Evolutionary conservation across 768 basidiomycete genomes (phyloP), one percentile per base, ranked within the genome.

Genomic region (Dioszegia aurantiaca): DNA sequence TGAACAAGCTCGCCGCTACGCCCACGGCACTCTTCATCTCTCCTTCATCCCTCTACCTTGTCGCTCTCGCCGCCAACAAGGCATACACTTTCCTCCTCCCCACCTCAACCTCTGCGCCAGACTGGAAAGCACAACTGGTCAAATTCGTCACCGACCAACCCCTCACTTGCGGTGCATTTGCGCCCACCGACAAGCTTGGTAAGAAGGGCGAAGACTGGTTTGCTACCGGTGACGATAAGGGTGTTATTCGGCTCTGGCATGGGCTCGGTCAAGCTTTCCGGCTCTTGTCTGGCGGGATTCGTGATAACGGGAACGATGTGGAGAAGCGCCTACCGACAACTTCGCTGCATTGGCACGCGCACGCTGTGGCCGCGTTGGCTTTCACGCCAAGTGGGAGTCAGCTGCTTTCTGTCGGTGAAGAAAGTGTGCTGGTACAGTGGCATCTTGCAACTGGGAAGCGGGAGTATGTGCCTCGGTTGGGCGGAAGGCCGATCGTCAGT

Each of bases 371-470:
- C 2, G 86, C 90, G 0, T 74, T 99, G 26, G 80, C 85, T 0
- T 99, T 98, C 76, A 89, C 91, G 0, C 77, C 86, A 12, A 92
- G 94, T 64, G 95, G 95, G 12, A 87, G 90, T 8, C 94, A 95
- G 74, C 78, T 99, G 17, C 78, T 98, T 46, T 93, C 89, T 60
- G 94, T 91, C 61, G 95, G 95, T 43, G 90, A 95, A 76, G 95
- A 98, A 75, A 83, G 88, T 30, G 94, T 97, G 10, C 77, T 99
- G n/a, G 93, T 98, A 37, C 87, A 94, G 58, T 99, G 95, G 95
- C 90, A 95, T 72, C 75, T 99, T 40, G 86, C 90, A 62, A 85
- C 87, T 0, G 88, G 89, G 4, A 88, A 85, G 76, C 87, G 86
- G 72, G 92, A 95, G 74, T 98, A 90, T 71, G 83, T 98, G 1